Percentiles rank a stretch among this genome's conserved stretches.
phyloP scores from a whole-genome alignment of 163 green algal species.

The Prototheca wickerhamii region DNA sequence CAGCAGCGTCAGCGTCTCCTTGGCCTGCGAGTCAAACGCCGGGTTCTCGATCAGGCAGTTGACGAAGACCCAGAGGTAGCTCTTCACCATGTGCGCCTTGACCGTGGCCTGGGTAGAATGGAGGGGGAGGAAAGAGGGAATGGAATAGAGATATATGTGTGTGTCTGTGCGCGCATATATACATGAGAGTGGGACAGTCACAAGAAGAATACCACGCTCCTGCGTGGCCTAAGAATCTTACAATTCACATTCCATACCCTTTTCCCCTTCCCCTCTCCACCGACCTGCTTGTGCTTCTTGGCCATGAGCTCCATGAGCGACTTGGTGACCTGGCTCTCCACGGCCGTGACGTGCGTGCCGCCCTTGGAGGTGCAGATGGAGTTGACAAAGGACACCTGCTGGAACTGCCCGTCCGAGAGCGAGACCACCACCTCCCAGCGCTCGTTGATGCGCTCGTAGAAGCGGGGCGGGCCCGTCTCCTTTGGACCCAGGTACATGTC shows the following conservation, averaged over 20 bases:
- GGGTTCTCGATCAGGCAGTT: slow-evolving; percentile 97
- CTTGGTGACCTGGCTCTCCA: slow-evolving; percentile 82
- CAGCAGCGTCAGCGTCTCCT: slow-evolving; percentile 93
- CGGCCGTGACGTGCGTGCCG: slow-evolving; percentile 91
- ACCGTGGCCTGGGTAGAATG: slow-evolving; percentile 80
- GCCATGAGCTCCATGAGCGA: slow-evolving; percentile 70
- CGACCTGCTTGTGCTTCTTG: slow-evolving; percentile 86
- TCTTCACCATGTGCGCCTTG: slow-evolving; percentile 96
- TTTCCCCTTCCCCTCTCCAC: neutral
- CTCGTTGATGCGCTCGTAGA: slow-evolving; percentile 87
- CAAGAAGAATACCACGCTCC: no score
- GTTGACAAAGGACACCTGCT: slow-evolving; percentile 98
- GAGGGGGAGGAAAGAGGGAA: neutral
- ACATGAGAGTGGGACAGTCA: no score
- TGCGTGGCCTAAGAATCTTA: no score
- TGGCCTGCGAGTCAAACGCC: slow-evolving; percentile 96
- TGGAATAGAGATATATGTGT: no score
- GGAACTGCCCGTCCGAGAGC: slow-evolving; percentile 79
- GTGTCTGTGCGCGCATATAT: no score
- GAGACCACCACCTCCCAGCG: slow-evolving; percentile 81
- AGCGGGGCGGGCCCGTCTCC: slow-evolving; percentile 33
- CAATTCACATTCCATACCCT: no score
- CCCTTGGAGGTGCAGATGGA: slow-evolving; percentile 94
- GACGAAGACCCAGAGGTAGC: slow-evolving; percentile 97
- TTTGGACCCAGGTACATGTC: slow-evolving; percentile 83